Conservation (phyloP, 768 basidiomycete species). For the Termitomyces sp. region DNA sequence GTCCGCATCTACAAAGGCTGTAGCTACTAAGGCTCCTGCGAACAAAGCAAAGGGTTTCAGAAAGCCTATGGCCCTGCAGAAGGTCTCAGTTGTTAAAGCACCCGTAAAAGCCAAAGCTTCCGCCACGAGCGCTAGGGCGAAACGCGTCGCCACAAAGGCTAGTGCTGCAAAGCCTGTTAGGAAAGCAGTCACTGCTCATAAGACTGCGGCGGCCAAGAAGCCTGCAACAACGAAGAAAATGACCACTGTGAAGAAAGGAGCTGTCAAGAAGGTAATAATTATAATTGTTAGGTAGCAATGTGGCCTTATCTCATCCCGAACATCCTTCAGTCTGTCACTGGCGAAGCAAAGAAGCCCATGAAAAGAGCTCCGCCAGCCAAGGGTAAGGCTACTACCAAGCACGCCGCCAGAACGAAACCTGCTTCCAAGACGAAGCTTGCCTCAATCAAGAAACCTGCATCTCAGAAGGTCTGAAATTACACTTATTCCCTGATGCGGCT, state of each 20-base stretch:
- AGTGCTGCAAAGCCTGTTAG: conserved; percentile 11
- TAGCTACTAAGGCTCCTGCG: conserved; percentile 25
- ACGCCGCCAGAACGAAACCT: conserved; percentile 18
- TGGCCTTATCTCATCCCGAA: background rate
- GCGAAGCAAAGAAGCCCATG: conserved; percentile 30
- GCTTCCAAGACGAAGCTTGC: conserved; percentile 24
- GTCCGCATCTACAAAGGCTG: conserved; percentile 15
- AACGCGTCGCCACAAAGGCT: conserved; percentile 13
- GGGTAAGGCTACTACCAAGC: conserved; percentile 20
- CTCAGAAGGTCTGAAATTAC: conserved; percentile 13
- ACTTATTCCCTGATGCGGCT: background rate
- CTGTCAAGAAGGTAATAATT: conserved; percentile 53
- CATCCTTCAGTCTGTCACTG: conserved; percentile 27
- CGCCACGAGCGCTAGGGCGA: conserved; percentile 21
- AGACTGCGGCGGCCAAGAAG: conserved; percentile 21
- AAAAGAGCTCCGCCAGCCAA: conserved; percentile 14
- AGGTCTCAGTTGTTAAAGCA: conserved; percentile 7
- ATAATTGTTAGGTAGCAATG: background rate
- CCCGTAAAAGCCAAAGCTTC: conserved; percentile 23
- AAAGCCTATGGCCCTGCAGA: conserved; percentile 17
- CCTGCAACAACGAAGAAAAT: conserved; percentile 20
- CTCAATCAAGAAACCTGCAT: conserved; percentile 16
- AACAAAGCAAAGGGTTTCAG: conserved; percentile 18
- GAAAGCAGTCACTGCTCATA: conserved; percentile 20
- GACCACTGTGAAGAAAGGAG: conserved; percentile 35